Evolutionary conservation across 2,329 filamentous ascomycete genomes (phyloP), one percentile per base, ranked within the genome.

Genomic region (Fusarium fujikuroi): DNA sequence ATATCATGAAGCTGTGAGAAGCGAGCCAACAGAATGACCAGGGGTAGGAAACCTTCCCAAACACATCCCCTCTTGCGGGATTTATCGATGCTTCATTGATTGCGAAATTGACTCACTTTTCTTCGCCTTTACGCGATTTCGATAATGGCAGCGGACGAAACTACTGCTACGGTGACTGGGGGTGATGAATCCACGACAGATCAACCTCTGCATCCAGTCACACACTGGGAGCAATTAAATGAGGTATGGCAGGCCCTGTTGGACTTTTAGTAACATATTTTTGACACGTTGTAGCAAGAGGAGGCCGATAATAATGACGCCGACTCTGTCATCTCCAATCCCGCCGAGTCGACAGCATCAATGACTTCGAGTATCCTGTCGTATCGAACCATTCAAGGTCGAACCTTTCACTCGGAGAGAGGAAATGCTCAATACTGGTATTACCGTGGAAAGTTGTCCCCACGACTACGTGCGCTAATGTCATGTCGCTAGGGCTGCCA

Each of bases 301-400:
- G 54, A 70, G 11, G 19, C 39, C 15, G 21, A 37, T 5, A 30
- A 39, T 12, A 9, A 40, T 12, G 69, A 73, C 28, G 30, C 25
- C 15, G 69, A 72, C 32, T 72, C 69, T 4, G 30, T 59, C 7
- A 46, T 70, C 32, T 60, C 65, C 2, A 43, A 49, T 4, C 59
- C 53, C 4, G 44, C 52, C 3, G 69, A 69, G 18, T 73, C 70
- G 4, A 73, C 70, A 21, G 70, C 70, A 15, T 72, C 70, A 9
- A 69, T 72, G n/a, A 56, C 52, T 7, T 72, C 70, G 7, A 72
- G 69, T 7, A 72, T 72, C 19, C 32, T 72, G 3, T 56, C 58
- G 14, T 72, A 72, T 9, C 60, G 70, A 7, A 72, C 70, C 9
- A 73, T 72, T 15, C 58, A 73, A 9, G 70, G 70, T 10, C 60